Percentiles rank a stretch among this genome's conserved stretches.
These are phyloP conservation scores for Fusarium miscanthi DNA, from an alignment of 2,329 filamentous ascomycete genomes.

Conservation along the genomic window DNA sequence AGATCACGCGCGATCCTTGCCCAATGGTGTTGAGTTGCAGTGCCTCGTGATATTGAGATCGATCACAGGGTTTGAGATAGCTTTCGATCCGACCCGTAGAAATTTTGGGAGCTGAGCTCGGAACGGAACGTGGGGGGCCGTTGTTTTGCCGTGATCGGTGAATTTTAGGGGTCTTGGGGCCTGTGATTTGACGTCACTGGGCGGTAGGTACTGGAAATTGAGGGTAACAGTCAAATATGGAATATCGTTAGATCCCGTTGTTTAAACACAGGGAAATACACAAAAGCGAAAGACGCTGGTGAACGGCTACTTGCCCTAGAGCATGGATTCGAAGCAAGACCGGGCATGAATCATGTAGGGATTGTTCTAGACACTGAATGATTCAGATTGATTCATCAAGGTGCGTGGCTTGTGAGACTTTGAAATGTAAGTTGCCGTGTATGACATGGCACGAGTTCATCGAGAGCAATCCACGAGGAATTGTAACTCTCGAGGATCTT, in stretches of 20 bases:
- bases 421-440: slow-evolving; percentile 3
- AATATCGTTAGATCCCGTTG: not conserved
- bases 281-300: no score
- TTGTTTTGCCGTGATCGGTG: slow-evolving; percentile 32
- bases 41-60: slow-evolving; percentile 30
- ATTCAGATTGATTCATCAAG: slow-evolving; percentile 1
- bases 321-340: not conserved
- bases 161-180: slow-evolving; percentile 21
- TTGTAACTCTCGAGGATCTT: not conserved
- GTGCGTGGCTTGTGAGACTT: not conserved
- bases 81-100: slow-evolving; percentile 17
- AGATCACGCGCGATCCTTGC: slow-evolving; percentile 22
- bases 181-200: slow-evolving; percentile 28
- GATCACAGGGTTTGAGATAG: slow-evolving; percentile 29
- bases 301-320: not conserved
- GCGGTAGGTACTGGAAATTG: not conserved
- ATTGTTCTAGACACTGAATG: not conserved
- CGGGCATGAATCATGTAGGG: not conserved
- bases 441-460: not conserved
- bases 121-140: slow-evolving; percentile 38
- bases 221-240: not conserved
- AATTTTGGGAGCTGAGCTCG: slow-evolving; percentile 30
- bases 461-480: not conserved
- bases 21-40: slow-evolving; percentile 31
- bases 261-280: not conserved